Evolutionary conservation across 192 early-diverging fungal genomes (phyloP).

Genomic region (Chytriomyces confervae): DNA sequence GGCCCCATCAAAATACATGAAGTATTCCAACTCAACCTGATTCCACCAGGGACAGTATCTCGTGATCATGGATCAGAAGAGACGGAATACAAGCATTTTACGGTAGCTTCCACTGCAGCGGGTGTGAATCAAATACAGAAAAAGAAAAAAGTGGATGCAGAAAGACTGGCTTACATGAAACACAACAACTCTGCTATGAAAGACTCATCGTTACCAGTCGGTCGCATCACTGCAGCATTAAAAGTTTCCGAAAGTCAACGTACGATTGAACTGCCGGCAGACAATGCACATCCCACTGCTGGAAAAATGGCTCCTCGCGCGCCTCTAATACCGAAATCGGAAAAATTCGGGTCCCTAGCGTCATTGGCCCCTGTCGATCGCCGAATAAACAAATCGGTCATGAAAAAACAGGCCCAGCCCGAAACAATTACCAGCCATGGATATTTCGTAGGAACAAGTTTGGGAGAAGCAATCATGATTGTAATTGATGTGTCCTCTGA

Average conservation of each 20-base stretch:
- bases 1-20: conserved; percentile 11
- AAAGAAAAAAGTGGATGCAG: not conserved
- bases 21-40: conserved; percentile 1
- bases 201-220: not conserved
- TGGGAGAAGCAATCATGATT: conserved; percentile 23
- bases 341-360: not conserved
- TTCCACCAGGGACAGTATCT: not conserved
- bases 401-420: not conserved
- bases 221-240: not conserved
- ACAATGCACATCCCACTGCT: not conserved
- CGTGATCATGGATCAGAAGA: not conserved
- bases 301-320: not conserved
- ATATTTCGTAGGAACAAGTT: conserved; percentile 22
- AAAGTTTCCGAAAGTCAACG: not conserved
- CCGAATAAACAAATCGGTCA: not conserved
- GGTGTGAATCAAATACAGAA: not conserved
- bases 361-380: not conserved
- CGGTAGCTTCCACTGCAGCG: not conserved
- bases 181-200: not conserved
- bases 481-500: conserved; percentile 9
- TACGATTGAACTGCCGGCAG: not conserved
- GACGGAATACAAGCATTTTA: not conserved
- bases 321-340: not conserved
- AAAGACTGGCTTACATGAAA: not conserved
- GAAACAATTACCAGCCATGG: conserved; percentile 12